These are phyloP conservation scores for Zea mays DNA, from an alignment of 176 grass and related monocot genomes.

Conservation along the genomic window DNA sequence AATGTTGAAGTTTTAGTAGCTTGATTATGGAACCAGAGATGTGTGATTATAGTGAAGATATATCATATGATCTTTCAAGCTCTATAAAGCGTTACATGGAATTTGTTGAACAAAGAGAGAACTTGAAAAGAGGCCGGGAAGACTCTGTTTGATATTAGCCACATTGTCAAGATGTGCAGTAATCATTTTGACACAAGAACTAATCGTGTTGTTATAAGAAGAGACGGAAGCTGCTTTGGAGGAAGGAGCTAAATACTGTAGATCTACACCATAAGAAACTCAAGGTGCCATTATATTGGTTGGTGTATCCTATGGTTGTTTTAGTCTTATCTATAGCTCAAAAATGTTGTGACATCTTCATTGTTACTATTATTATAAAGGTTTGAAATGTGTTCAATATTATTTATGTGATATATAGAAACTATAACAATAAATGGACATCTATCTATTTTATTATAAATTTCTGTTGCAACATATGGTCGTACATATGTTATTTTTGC, in stretches of 20 bases:
- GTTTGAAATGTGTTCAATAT: too few relatives aligned
- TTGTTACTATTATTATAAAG: too few relatives aligned
- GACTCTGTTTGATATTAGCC: conserved; percentile 65
- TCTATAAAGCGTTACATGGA: conserved; percentile 63
- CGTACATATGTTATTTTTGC: too few relatives aligned
- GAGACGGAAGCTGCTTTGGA: conserved; percentile 75
- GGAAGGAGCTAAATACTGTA: conserved; percentile 64
- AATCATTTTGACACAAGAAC: conserved; percentile 24
- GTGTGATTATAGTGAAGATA: background rate
- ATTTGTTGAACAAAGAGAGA: conserved; percentile 81
- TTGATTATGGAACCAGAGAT: background rate
- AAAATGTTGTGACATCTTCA: conserved; percentile 38
- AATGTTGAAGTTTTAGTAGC: conserved; percentile 10
- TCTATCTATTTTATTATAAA: too few relatives aligned
- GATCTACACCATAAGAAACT: conserved; percentile 74
- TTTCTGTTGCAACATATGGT: too few relatives aligned
- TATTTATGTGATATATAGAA: too few relatives aligned
- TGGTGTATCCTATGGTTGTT: conserved; percentile 13
- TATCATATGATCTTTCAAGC: conserved; percentile 73
- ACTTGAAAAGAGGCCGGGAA: conserved; percentile 90
- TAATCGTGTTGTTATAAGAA: conserved; percentile 54
- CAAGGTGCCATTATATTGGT: conserved; percentile 51
- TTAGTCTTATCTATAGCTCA: conserved; percentile 21
- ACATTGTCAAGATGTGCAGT: conserved; percentile 1
- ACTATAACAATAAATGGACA: too few relatives aligned